phyloP scores from a whole-genome alignment of 371 early-diverging fungal genomes.

The Mortierella sp. region DNA sequence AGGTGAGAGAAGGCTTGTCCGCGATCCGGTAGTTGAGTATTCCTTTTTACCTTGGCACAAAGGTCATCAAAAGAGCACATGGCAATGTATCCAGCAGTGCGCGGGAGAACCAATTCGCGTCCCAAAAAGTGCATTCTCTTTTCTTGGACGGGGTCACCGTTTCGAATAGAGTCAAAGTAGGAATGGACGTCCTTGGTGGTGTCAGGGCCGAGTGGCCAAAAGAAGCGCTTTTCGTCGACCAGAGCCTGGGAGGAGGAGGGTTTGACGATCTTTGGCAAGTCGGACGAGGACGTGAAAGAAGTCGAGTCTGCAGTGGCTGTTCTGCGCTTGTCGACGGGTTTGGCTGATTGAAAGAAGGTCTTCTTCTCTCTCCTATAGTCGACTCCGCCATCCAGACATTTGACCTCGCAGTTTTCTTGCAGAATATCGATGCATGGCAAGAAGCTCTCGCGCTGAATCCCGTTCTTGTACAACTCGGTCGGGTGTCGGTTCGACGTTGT shows the following conservation, averaged over 20 bases:
- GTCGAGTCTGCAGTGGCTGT: neutral
- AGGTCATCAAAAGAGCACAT: slow-evolving; percentile 82
- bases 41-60: slow-evolving; percentile 74
- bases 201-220: slow-evolving; percentile 62
- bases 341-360: slow-evolving; percentile 47
- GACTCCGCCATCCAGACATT: slow-evolving; percentile 86
- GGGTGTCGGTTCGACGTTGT: slow-evolving; percentile 96
- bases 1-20: too few relatives aligned
- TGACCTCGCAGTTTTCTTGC: slow-evolving; percentile 81
- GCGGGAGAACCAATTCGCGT: slow-evolving; percentile 71
- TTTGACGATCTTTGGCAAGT: slow-evolving; percentile 11
- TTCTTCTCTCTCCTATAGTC: slow-evolving; percentile 81
- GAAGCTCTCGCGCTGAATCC: slow-evolving; percentile 92
- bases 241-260: neutral
- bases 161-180: slow-evolving; percentile 22
- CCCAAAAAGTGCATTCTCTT: slow-evolving; percentile 77
- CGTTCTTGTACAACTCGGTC: slow-evolving; percentile 90
- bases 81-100: slow-evolving; percentile 75
- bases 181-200: slow-evolving; percentile 55
- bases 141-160: slow-evolving; percentile 45
- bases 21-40: too few relatives aligned
- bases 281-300: neutral
- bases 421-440: slow-evolving; percentile 91
- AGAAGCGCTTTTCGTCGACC: slow-evolving; percentile 49
- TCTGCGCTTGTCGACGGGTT: slow-evolving; percentile 34